Base-by-base conservation (phyloP, 345 rosid species). In the Dovyalis caffra region DNA sequence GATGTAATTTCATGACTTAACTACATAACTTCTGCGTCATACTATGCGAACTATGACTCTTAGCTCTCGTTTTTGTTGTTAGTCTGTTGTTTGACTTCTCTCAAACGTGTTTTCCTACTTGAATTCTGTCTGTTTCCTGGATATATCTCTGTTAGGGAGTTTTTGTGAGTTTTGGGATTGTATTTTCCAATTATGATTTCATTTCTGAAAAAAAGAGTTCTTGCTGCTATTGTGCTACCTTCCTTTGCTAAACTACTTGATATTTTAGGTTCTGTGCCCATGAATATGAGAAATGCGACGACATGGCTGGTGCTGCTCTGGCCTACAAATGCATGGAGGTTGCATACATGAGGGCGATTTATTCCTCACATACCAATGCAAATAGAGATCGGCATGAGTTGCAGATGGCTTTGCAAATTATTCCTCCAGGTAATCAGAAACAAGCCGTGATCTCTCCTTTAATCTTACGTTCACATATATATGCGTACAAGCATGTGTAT, bases 261-360 rank as follows among this genome's bases (percentile, higher is more conserved):
- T 81, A 34, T 80, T 66, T 74, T 76, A 96, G 99, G 84, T 96
- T 87, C 82, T 93, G 97, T 78, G 98, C 98, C 83, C 91, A 84
- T 74, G 99, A 93, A 72, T 96, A 88, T 38, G 99, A 93, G 90
- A 96, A 89, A 80, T 77, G 79, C 62, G 90, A 87, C 86, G 95
- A 96, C 71, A 87, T 88, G 95, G 99, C 92, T 67, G 88, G 94
- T 71, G 97, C 99, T 82, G 90, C 99, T 49, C 88, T 96, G 84
- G 97, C 98, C 73, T 96, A 96, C 90, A 96, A 96, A 75, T 93
- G 97, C 83, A 88, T 85, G 86, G 99, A 96, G 88, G 95, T 96
- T 80, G 99, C 99, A 67, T 88, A 87, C 84, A 83, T 96, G 87
- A 93, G 92, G 85, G 97, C 93, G 56, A 83, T 91, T 73, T 88